phyloP scores from a whole-genome alignment of 768 basidiomycete species.

The Amanita inopinata region DNA sequence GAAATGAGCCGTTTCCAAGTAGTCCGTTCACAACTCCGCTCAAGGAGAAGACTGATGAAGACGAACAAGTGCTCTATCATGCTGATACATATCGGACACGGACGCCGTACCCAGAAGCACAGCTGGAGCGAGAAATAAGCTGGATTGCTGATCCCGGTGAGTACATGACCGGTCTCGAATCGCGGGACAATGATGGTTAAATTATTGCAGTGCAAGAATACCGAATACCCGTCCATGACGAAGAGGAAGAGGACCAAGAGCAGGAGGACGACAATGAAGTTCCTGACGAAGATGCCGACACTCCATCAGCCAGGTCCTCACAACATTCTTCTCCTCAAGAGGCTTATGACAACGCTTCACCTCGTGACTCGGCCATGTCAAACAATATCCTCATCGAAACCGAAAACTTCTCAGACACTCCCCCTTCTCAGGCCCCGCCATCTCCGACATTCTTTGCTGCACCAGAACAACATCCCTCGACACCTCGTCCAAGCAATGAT shows the following conservation, averaged over 20 bases:
- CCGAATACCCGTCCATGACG: conserved; percentile 52
- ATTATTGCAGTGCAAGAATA: conserved; percentile 42
- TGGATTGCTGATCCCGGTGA: conserved; percentile 71
- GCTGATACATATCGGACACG: conserved; percentile 43
- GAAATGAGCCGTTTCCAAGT: conserved; percentile 50
- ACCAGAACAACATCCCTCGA: conserved; percentile 32
- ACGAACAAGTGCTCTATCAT: conserved; percentile 61
- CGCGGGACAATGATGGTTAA: background rate
- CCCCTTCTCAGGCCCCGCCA: conserved; percentile 19
- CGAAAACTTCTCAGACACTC: conserved; percentile 47
- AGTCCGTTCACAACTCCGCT: conserved; percentile 69
- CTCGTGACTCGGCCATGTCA: conserved; percentile 46
- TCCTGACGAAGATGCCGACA: conserved; percentile 32
- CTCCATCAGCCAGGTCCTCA: conserved; percentile 43
- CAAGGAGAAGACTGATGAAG: conserved; percentile 50
- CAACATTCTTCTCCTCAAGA: conserved; percentile 35
- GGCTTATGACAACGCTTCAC: conserved; percentile 41
- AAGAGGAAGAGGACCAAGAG: conserved; percentile 42
- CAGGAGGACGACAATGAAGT: conserved; percentile 25
- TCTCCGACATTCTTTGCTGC: conserved; percentile 31
- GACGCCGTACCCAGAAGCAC: conserved; percentile 29
- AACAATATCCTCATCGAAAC: conserved; percentile 56
- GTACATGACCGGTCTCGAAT: conserved; percentile 15
- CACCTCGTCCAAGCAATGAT: conserved; percentile 32
- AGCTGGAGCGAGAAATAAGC: conserved; percentile 53